phyloP scores from a whole-genome alignment of 805 yeast genomes.

The Candida maltosa region DNA sequence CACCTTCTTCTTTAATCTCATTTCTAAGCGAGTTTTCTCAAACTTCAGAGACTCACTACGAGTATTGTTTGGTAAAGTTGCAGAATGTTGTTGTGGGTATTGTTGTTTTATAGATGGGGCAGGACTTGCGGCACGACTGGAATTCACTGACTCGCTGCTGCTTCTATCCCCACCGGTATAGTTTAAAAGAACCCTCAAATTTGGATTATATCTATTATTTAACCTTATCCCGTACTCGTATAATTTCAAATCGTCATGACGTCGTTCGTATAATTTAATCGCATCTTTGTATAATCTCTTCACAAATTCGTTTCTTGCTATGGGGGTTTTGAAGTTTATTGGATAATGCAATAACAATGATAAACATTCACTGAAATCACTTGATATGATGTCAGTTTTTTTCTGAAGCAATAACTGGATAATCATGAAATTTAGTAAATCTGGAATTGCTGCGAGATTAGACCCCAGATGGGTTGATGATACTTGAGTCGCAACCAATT shows the following conservation, averaged over 20 bases:
- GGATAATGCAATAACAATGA: slow-evolving; percentile 51
- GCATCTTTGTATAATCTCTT: slow-evolving; percentile 31
- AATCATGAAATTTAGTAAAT: slow-evolving; percentile 38
- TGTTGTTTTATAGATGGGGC: slow-evolving; percentile 7
- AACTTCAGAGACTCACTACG: slow-evolving; percentile 38
- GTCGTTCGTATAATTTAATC: slow-evolving; percentile 25
- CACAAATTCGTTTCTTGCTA: slow-evolving; percentile 15
- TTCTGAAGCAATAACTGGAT: slow-evolving; percentile 43
- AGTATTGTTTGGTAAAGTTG: slow-evolving; percentile 11
- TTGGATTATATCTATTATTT: slow-evolving; percentile 38
- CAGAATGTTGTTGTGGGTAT: background rate
- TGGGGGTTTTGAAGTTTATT: slow-evolving; percentile 15
- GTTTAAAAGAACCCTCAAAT: slow-evolving; percentile 26
- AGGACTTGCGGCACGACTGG: slow-evolving; percentile 3
- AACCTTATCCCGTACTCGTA: slow-evolving; percentile 39
- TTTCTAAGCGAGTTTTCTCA: slow-evolving; percentile 44
- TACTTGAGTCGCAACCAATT: slow-evolving; percentile 28
- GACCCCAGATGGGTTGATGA: background rate
- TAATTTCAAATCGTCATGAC: slow-evolving; percentile 34
- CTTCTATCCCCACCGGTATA: slow-evolving; percentile 18
- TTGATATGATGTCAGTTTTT: slow-evolving; percentile 40
- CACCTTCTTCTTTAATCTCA: slow-evolving; percentile 45
- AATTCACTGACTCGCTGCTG: slow-evolving; percentile 18
- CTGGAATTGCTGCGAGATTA: slow-evolving; percentile 21
- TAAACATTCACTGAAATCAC: slow-evolving; percentile 52